Evolutionary conservation across 352 stramenopile genomes (phyloP).

Genomic region (Albugo laibachii): DNA sequence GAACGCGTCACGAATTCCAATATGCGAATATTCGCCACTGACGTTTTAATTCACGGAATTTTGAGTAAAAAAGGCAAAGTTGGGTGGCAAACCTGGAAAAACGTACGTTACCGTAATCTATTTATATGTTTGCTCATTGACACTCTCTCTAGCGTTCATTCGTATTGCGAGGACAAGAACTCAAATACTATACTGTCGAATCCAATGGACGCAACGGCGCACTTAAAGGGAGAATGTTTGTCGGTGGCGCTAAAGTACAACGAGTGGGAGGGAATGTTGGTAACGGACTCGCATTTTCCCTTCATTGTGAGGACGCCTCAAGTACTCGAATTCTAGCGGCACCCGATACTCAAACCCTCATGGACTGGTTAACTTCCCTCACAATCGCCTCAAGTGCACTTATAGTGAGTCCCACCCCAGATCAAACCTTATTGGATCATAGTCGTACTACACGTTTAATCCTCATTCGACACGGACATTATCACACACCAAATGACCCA

Average conservation of each 20-base stretch:
- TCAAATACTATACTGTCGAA: slow-evolving; percentile 48
- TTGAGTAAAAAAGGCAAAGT: slow-evolving; percentile 45
- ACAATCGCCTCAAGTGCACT: slow-evolving; percentile 19
- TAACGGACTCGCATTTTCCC: slow-evolving; percentile 12
- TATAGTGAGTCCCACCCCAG: slow-evolving; percentile 17
- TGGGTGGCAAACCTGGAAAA: slow-evolving; percentile 41
- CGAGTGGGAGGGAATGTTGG: slow-evolving; percentile 12
- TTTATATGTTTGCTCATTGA: neutral
- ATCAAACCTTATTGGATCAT: slow-evolving; percentile 36
- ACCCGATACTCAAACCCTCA: slow-evolving; percentile 27
- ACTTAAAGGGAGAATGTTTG: slow-evolving; percentile 37
- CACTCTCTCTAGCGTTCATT: slow-evolving; percentile 26
- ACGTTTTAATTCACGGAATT: slow-evolving; percentile 51
- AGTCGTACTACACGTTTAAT: slow-evolving; percentile 49
- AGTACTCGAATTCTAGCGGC: slow-evolving; percentile 19
- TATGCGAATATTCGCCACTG: slow-evolving; percentile 29
- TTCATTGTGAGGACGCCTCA: slow-evolving; percentile 11
- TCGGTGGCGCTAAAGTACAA: slow-evolving; percentile 22
- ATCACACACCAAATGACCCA: slow-evolving; percentile 31
- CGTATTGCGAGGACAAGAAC: slow-evolving; percentile 37
- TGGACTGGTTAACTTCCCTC: slow-evolving; percentile 64
- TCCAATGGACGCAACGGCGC: slow-evolving; percentile 22
- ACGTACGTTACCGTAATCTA: slow-evolving; percentile 23
- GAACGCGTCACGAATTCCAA: slow-evolving; percentile 34
- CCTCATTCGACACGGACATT: slow-evolving; percentile 60